Percentiles rank a stretch among this genome's conserved stretches.
Conservation (phyloP, 805 yeast genomes). For the Metschnikowia shivogae region DNA sequence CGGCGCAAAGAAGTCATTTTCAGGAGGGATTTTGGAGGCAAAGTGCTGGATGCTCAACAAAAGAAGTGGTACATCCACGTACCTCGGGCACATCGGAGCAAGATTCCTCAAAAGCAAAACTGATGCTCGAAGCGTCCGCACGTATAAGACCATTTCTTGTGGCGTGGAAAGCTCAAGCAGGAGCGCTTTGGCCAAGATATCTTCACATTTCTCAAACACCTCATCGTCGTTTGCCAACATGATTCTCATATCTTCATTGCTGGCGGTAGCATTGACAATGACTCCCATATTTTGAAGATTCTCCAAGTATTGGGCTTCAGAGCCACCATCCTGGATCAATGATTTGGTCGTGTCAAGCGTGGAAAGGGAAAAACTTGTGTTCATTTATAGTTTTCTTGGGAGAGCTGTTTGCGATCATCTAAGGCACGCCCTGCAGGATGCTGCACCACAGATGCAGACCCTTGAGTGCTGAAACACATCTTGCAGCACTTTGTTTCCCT, state of each 20-base stretch:
- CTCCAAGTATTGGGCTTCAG: background rate
- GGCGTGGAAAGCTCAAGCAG: slow-evolving; percentile 2
- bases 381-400: slow-evolving; percentile 2
- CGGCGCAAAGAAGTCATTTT: slow-evolving; percentile 1
- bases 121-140: slow-evolving; percentile 44
- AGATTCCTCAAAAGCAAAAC: slow-evolving; percentile 48
- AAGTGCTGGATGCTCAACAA: slow-evolving; percentile 10
- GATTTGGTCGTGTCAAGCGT: background rate
- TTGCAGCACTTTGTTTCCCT: background rate
- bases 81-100: slow-evolving; percentile 23
- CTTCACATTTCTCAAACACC: slow-evolving; percentile 7
- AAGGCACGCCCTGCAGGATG: background rate
- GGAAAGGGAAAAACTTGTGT: background rate
- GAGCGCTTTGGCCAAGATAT: slow-evolving; percentile 9
- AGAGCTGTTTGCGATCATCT: background rate
- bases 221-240: slow-evolving; percentile 1
- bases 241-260: background rate
- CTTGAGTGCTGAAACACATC: background rate
- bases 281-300: slow-evolving; percentile 1
- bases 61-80: slow-evolving; percentile 6
- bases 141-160: slow-evolving; percentile 7
- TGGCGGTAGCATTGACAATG: slow-evolving; percentile 1
- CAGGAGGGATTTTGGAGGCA: background rate
- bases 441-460: background rate
- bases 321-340: slow-evolving; percentile 5